Evolutionary conservation across 169 alveolate genomes (phyloP).

Genomic region (Plasmodium inui): DNA sequence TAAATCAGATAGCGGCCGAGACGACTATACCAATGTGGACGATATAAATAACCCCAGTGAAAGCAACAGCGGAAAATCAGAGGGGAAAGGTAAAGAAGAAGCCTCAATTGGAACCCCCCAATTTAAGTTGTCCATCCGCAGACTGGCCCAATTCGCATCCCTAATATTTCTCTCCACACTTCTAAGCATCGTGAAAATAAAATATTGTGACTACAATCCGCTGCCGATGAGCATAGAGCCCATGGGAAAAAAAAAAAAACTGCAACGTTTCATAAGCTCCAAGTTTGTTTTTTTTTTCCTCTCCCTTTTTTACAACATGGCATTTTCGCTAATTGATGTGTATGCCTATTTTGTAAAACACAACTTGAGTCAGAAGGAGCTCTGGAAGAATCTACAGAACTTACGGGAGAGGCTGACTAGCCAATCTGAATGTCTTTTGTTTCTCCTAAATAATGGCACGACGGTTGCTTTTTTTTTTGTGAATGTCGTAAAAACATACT

Average conservation of each 20-base stretch:
- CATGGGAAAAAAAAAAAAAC: not conserved
- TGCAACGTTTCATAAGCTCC: conserved; percentile 16
- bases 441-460: conserved; percentile 25
- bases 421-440: conserved; percentile 13
- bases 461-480: conserved; percentile 26
- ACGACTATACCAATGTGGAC: not conserved
- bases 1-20: not conserved
- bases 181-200: conserved; percentile 23
- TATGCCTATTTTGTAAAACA: conserved; percentile 14
- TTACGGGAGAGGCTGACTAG: conserved; percentile 19
- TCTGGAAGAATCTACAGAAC: conserved; percentile 6
- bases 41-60: not conserved
- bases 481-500: conserved; percentile 24
- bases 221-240: not conserved
- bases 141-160: conserved; percentile 3
- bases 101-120: not conserved
- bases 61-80: not conserved
- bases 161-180: conserved; percentile 12
- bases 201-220: conserved; percentile 7
- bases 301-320: conserved; percentile 31
- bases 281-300: conserved; percentile 35
- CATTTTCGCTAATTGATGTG: conserved; percentile 25
- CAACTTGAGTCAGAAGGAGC: conserved; percentile 7
- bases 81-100: not conserved
- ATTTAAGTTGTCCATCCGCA: not conserved